Evolutionary conservation across 805 yeast genomes (phyloP).

Genomic region (Yarrowia keelungensis): DNA sequence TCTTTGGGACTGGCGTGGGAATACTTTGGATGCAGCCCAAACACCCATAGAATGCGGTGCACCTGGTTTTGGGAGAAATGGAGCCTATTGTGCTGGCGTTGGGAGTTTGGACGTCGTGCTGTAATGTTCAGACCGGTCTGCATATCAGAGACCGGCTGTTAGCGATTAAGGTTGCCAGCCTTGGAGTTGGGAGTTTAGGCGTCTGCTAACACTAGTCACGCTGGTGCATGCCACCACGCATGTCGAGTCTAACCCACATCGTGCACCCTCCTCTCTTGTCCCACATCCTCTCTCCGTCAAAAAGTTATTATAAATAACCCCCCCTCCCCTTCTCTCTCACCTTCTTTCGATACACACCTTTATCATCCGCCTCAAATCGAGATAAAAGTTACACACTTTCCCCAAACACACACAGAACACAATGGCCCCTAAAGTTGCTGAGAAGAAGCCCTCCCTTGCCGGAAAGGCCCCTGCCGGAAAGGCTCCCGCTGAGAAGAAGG

Average conservation of each 20-base stretch:
- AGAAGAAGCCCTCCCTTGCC: constrained; percentile 63
- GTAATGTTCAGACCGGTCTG: neutral
- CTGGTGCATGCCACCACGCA: neutral
- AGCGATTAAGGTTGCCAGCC: constrained; percentile 17
- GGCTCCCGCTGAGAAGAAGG: constrained; percentile 95
- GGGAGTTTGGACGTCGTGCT: constrained; percentile 39
- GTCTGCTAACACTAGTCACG: too few species aligned
- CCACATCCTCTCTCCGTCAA: neutral
- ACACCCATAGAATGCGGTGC: constrained; percentile 19
- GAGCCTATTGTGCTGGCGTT: constrained; percentile 37
- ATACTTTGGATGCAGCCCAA: constrained; percentile 26
- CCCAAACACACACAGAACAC: constrained; percentile 39
- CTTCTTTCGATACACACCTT: constrained; percentile 45
- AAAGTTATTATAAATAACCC: constrained; percentile 34
- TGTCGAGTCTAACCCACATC: constrained; percentile 35
- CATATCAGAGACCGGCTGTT: constrained; percentile 38
- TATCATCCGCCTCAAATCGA: constrained; percentile 43
- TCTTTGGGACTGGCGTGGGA: constrained; percentile 33
- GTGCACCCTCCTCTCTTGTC: constrained; percentile 1
- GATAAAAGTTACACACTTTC: constrained; percentile 46
- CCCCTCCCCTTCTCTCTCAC: constrained; percentile 39
- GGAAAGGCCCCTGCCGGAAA: constrained; percentile 79
- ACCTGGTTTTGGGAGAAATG: constrained; percentile 10
- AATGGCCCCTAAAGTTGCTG: constrained; percentile 60
- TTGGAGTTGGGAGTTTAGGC: neutral